Conservation (phyloP, 2,329 filamentous ascomycete genomes). For the Colletotrichum tropicale region DNA sequence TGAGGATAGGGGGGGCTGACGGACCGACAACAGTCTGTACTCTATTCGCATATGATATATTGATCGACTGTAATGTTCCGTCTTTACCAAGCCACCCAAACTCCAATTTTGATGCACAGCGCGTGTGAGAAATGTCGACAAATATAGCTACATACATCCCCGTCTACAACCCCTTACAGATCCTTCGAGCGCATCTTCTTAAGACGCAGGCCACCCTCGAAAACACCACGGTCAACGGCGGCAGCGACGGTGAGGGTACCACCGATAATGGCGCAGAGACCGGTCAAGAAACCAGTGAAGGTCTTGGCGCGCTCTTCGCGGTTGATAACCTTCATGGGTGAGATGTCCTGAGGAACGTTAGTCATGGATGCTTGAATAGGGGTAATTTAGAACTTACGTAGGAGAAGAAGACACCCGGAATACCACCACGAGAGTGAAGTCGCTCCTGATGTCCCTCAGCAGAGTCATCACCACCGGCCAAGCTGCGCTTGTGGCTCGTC, state of each 20-base stretch:
- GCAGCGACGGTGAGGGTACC: conserved; percentile 96
- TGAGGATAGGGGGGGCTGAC: no score
- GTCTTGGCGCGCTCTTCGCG: conserved; percentile 88
- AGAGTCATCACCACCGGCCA: conserved; percentile 82
- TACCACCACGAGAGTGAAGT: conserved; percentile 86
- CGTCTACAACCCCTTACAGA: conserved; percentile 38
- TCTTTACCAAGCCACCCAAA: conserved; percentile 19
- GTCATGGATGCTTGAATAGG: conserved; percentile 1
- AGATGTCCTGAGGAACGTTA: conserved; percentile 76
- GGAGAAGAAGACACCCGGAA: conserved; percentile 97
- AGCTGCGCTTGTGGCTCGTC: conserved; percentile 91
- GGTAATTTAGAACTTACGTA: conserved; percentile 68
- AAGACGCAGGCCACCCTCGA: conserved; percentile 83
- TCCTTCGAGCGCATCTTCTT: conserved; percentile 83
- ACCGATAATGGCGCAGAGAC: conserved; percentile 91
- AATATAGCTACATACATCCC: conserved; percentile 14
- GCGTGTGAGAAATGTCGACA: conserved; percentile 5
- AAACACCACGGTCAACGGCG: conserved; percentile 87
- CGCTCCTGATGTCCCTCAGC: conserved; percentile 92
- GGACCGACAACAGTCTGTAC: no score
- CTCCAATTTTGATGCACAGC: conserved; percentile 22
- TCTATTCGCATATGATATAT: no score
- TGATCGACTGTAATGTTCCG: conserved; percentile 7
- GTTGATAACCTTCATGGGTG: conserved; percentile 99
- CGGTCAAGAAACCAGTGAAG: conserved; percentile 90